Base-by-base conservation (phyloP, 2,329 filamentous ascomycete species). In the Myriosclerotinia duriaeana region DNA sequence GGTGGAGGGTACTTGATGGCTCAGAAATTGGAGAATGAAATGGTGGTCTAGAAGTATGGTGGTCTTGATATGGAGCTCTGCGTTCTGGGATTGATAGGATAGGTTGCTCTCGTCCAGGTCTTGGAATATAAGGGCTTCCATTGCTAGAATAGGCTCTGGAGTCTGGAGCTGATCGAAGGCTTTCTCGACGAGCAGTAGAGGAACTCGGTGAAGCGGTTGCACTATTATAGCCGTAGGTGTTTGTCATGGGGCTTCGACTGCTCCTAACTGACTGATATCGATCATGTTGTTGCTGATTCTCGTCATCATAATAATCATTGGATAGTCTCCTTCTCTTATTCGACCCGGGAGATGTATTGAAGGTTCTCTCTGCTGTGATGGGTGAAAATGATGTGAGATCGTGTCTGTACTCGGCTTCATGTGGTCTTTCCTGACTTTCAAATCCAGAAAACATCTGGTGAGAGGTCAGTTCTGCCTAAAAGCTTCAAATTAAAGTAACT, bases 21-120 rank as follows among this genome's bases (percentile, higher is more conserved):
- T 65, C 64, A 14, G 64, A 61, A 26, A 53, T 44, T n/a, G 64
- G 55, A 42, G 64, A 65, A 50, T 52, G 58, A 9, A 61, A 61
- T 40, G 44, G 30, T 52, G 58, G 20, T 26, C 46, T 38, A 12
- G 58, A 61, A 50, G 30, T 40, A 8, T 48, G 42, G 8, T 61
- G 30, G 9, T 61, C 58, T 38, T 50, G 46, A 38, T 26, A 38
- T 7, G 34, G 20, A 17, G 46, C 44, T 61, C 58, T 50, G n/a
- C 44, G 46, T 40, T 61, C 58, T 61, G 44, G 46, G 5, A 60
- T 50, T 50, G 58, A 38, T 9, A 38, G 42, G 5, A 60, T 60
- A 8, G 44, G 22, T 26, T 50, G 44, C 7, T 50, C 58, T 38
- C 44, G 44, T 50, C 12, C 12, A 17, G 44, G 14, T 14, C 58